Evolutionary conservation across 2,329 filamentous ascomycete species (phyloP).

Genomic region (Xylogone sp.): DNA sequence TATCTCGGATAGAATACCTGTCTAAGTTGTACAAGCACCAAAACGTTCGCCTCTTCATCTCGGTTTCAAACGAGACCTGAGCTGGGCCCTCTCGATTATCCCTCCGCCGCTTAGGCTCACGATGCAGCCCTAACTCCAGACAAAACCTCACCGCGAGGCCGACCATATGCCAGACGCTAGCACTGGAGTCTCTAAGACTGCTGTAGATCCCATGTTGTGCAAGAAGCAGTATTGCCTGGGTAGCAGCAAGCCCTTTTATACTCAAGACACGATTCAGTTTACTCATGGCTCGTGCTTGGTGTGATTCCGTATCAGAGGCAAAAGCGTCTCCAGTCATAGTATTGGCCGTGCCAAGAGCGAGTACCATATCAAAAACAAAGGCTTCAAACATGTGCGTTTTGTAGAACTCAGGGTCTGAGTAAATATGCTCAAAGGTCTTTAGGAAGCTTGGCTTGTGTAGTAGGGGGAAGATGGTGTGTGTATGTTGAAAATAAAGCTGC

Average conservation of each 20-base stretch:
- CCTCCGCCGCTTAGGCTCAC: slow-evolving; percentile 11
- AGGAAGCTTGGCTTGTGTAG: slow-evolving; percentile 1
- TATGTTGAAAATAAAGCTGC: slow-evolving; percentile 3
- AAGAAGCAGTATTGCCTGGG: slow-evolving; percentile 38
- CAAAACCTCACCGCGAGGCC: slow-evolving; percentile 38
- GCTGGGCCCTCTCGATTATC: slow-evolving; percentile 1
- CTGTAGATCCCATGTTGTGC: slow-evolving; percentile 39
- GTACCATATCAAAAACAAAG: slow-evolving; percentile 9
- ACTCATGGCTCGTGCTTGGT: slow-evolving; percentile 34
- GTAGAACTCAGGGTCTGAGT: slow-evolving; percentile 5
- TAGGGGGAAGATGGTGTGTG: neutral
- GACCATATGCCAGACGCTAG: slow-evolving; percentile 42
- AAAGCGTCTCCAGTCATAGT: neutral
- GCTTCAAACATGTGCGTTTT: neutral
- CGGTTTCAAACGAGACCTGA: slow-evolving; percentile 18
- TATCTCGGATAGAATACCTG: slow-evolving; percentile 1
- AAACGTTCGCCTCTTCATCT: slow-evolving; percentile 35
- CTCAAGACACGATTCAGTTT: slow-evolving; percentile 33
- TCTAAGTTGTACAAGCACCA: slow-evolving; percentile 39
- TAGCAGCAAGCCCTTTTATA: slow-evolving; percentile 28
- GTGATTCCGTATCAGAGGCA: slow-evolving; percentile 33
- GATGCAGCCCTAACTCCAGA: slow-evolving; percentile 7
- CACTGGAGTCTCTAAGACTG: slow-evolving; percentile 32
- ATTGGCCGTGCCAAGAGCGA: slow-evolving; percentile 4
- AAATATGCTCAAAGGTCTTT: neutral